A percentile compares a stretch with the other conserved stretches of the same genome.
Evolutionary conservation across 2,329 filamentous ascomycete species (phyloP).

Genomic region (Lomentospora prolificans): DNA sequence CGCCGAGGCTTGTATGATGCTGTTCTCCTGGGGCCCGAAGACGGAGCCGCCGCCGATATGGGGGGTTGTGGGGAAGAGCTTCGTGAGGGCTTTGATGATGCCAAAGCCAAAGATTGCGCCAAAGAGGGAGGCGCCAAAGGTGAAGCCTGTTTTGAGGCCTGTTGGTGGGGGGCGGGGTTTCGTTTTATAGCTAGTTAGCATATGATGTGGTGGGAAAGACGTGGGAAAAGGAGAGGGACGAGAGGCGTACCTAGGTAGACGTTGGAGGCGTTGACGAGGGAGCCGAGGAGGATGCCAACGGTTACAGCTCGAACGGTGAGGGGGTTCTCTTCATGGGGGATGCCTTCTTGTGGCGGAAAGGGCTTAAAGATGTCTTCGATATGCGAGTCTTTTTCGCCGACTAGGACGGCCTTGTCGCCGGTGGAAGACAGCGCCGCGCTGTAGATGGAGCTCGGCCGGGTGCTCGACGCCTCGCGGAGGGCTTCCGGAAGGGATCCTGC

Average conservation of each 20-base stretch:
- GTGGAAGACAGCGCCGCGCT: constrained; percentile 10
- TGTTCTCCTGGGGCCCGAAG: constrained; percentile 54
- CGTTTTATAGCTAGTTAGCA: not conserved
- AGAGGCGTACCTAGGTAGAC: constrained; percentile 42
- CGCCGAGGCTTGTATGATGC: constrained; percentile 49
- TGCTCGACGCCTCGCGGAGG: not conserved
- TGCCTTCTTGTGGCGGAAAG: constrained; percentile 29
- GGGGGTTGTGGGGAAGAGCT: constrained; percentile 37
- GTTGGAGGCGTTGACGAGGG: constrained; percentile 53
- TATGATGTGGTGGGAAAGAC: too few relatives aligned
- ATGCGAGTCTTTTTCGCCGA: constrained; percentile 17
- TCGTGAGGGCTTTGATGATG: constrained; percentile 43
- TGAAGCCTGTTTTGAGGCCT: constrained; percentile 43
- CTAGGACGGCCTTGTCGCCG: constrained; percentile 9
- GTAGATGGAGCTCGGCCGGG: not conserved
- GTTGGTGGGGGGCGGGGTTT: not conserved
- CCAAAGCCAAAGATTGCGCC: constrained; percentile 52
- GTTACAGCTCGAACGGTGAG: constrained; percentile 46
- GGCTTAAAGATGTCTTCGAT: constrained; percentile 28
- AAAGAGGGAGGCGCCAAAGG: constrained; percentile 36
- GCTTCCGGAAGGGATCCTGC: not conserved
- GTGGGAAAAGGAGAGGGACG: not conserved
- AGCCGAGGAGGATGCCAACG: constrained; percentile 45
- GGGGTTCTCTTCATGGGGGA: constrained; percentile 34
- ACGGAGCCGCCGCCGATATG: constrained; percentile 9